Evolutionary conservation across 164 flowering plant species (phyloP).

Genomic region (Magnolia changhungtana): DNA sequence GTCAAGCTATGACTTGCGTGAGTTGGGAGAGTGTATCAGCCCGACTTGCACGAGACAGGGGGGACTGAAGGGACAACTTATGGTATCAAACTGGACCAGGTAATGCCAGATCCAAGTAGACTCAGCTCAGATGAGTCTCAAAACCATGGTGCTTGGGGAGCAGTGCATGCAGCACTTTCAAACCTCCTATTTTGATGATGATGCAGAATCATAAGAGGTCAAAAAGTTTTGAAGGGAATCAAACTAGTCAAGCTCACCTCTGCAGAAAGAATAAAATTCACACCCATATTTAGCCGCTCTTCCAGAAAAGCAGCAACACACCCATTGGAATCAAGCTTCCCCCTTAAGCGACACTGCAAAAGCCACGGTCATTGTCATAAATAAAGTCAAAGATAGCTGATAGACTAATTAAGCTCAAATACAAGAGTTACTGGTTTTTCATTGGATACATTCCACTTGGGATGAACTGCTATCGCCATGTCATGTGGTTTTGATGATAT

Average conservation of each 20-base stretch:
- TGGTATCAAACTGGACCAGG: too few relatives aligned
- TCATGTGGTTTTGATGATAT: neutral
- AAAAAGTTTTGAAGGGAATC: neutral
- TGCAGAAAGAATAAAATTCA: conserved; percentile 85
- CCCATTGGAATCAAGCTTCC: conserved; percentile 93
- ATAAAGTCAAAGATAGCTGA: too few relatives aligned
- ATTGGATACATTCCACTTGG: neutral
- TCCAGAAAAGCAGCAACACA: conserved; percentile 69
- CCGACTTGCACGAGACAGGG: too few relatives aligned
- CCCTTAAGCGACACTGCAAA: conserved; percentile 81
- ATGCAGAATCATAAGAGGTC: neutral
- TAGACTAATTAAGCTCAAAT: neutral
- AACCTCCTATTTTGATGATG: too few relatives aligned
- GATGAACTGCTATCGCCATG: neutral
- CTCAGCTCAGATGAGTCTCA: too few relatives aligned
- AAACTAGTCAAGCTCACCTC: conserved; percentile 48
- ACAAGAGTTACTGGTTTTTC: neutral
- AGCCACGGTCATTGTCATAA: neutral
- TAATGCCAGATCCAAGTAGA: too few relatives aligned
- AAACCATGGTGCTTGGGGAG: too few relatives aligned
- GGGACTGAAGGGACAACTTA: too few relatives aligned
- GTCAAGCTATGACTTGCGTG: too few relatives aligned
- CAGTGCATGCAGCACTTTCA: too few relatives aligned
- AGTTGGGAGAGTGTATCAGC: too few relatives aligned
- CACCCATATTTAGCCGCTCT: conserved; percentile 85